Conservation (phyloP, 306 rosid species). For the Cucumis sativus region Cucumber_9930_V3 NC_026657.2:6382001-6382500, state of each 20-base stretch:
- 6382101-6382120: conserved; percentile 71
- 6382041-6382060: conserved; percentile 58
- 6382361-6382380: conserved; percentile 90
- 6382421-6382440: conserved; percentile 95
- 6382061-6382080: conserved; percentile 77
- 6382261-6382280: conserved; percentile 9
- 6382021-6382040: conserved; percentile 18
- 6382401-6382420: conserved; percentile 88
- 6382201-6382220: conserved; percentile 53
- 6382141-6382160: conserved; percentile 42
- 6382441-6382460: conserved; percentile 70
- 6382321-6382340: conserved; percentile 54
- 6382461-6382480: conserved; percentile 79
- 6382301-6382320: conserved; percentile 15
- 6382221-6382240: conserved; percentile 22
- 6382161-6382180: conserved; percentile 30
- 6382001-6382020: conserved; percentile 27
- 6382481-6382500: conserved; percentile 41
- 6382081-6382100: conserved; percentile 40
- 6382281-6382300: conserved; percentile 7
- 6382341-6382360: conserved; percentile 63
- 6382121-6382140: conserved; percentile 47
- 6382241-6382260: background rate
- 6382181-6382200: conserved; percentile 34
- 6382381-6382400: conserved; percentile 91